phyloP scores from a whole-genome alignment of 805 yeast species.

The Metschnikowia rubicola region DNA sequence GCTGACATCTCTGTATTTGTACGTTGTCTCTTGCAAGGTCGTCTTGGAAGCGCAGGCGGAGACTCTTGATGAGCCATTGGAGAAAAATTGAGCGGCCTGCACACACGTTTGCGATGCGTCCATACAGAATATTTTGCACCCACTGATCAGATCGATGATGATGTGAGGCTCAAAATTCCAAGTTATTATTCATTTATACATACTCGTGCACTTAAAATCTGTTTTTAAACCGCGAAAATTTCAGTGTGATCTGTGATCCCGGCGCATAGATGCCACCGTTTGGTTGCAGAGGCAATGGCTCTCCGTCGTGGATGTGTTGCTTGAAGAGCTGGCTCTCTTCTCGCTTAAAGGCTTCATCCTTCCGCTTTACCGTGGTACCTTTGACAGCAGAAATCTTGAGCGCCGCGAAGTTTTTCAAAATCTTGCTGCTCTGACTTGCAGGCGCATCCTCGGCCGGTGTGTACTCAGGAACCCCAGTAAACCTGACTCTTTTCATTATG shows the following conservation, averaged over 20 bases:
- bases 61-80: conserved; percentile 11
- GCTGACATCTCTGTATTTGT: conserved; percentile 8
- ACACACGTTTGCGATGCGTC: conserved; percentile 2
- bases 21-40: neutral
- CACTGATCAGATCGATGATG: too few species aligned
- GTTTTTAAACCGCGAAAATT: conserved; percentile 12
- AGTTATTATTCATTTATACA: too few species aligned
- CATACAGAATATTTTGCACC: too few species aligned
- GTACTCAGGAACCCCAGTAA: conserved; percentile 50
- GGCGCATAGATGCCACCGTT: neutral
- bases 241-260: conserved; percentile 7
- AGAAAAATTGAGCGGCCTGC: conserved; percentile 15
- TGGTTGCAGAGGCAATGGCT: neutral
- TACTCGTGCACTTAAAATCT: conserved; percentile 4
- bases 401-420: conserved; percentile 39
- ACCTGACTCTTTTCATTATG: conserved; percentile 44
- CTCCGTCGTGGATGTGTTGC: conserved; percentile 14
- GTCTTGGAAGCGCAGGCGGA: neutral
- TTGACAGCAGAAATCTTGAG: conserved; percentile 19
- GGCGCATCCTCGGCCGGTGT: conserved; percentile 56
- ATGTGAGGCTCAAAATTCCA: too few species aligned
- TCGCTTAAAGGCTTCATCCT: conserved; percentile 36
- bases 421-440: conserved; percentile 34
- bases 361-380: conserved; percentile 24
- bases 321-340: conserved; percentile 39